Percentiles rank a stretch among this genome's conserved stretches.
These are phyloP conservation scores for Suillus variegatus DNA, from an alignment of 768 basidiomycete species.

Conservation along the genomic window DNA sequence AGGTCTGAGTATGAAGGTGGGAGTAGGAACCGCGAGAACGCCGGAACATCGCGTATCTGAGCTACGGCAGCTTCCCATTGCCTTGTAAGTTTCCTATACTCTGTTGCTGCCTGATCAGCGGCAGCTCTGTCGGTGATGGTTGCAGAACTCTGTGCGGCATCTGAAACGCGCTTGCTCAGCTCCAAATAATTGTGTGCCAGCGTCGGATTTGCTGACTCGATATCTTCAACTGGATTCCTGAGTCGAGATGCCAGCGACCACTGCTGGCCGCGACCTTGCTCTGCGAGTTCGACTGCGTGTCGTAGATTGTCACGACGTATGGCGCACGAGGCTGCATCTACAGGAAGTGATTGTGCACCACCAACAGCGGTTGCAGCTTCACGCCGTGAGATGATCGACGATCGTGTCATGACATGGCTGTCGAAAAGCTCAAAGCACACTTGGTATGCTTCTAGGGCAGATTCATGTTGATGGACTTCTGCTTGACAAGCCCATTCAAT, in stretches of 20 bases:
- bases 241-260: conserved; percentile 29
- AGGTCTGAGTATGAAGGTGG: not conserved
- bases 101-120: not conserved
- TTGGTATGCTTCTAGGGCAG: not conserved
- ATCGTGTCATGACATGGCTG: not conserved
- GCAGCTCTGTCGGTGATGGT: not conserved
- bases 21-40: not conserved
- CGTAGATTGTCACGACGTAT: conserved; percentile 8
- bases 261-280: conserved; percentile 19
- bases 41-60: not conserved
- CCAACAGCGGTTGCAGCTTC: not conserved
- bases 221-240: conserved; percentile 24
- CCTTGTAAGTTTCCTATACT: not conserved
- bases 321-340: conserved; percentile 18
- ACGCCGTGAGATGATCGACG: not conserved
- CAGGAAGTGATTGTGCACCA: not conserved
- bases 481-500: no score
- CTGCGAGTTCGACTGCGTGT: conserved; percentile 27
- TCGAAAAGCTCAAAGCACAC: not conserved
- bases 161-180: not conserved
- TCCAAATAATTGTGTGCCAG: not conserved
- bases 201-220: not conserved
- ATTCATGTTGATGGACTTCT: not conserved
- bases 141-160: conserved; percentile 11
- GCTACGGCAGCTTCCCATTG: not conserved